phyloP scores from a whole-genome alignment of 805 yeast species.

The Pichia eremophila region DNA sequence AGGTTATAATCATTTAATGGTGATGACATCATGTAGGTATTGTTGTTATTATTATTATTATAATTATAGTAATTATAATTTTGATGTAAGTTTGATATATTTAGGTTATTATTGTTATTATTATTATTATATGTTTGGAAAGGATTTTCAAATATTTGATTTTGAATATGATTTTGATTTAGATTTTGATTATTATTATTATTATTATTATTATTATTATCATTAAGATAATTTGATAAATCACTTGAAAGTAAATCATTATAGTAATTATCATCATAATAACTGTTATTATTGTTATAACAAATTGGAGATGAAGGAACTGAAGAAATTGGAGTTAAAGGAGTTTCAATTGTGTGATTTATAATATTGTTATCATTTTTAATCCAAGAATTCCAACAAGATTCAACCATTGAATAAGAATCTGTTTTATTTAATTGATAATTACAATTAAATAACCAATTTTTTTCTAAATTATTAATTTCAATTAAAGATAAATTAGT shows the following conservation, averaged over 20 bases:
- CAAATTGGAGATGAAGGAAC: constrained; percentile 16
- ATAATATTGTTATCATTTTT: constrained; percentile 7
- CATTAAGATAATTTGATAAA: neutral
- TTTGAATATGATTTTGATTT: constrained; percentile 5
- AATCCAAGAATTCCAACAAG: constrained; percentile 30
- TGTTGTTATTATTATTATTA: neutral
- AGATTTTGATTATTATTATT: neutral
- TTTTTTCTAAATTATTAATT: constrained; percentile 60
- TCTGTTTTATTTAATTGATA: constrained; percentile 26
- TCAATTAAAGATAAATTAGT: constrained; percentile 60
- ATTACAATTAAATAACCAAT: constrained; percentile 29
- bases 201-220: neutral
- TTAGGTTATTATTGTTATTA: neutral
- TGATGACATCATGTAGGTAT: neutral
- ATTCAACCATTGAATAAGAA: constrained; percentile 26
- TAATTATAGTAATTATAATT: constrained; percentile 1
- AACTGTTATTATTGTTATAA: neutral
- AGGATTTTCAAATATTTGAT: constrained; percentile 19
- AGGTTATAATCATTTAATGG: neutral
- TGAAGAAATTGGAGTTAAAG: constrained; percentile 17
- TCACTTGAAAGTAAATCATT: neutral
- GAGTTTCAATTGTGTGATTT: constrained; percentile 15
- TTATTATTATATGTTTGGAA: constrained; percentile 12
- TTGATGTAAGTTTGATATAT: neutral
- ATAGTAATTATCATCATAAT: neutral